Conservation (phyloP, 2,329 filamentous ascomycete genomes). For the Cladophialophora exuberans region DNA sequence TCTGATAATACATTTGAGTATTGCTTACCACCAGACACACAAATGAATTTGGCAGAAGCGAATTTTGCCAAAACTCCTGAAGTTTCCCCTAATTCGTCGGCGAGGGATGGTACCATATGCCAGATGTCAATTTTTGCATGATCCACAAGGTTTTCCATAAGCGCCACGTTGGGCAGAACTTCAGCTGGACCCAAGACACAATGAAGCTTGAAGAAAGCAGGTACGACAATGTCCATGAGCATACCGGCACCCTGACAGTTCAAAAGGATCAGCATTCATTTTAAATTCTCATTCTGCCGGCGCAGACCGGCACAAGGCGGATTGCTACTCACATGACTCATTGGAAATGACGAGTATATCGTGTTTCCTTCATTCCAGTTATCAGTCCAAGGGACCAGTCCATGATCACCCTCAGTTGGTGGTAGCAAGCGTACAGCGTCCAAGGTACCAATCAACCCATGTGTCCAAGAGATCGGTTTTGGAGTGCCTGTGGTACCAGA, state of each 20-base stretch:
- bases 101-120: not conserved
- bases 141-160: not conserved
- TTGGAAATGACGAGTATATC: constrained; percentile 12
- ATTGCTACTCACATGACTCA: constrained; percentile 5
- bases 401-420: constrained; percentile 1
- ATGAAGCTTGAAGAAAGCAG: not conserved
- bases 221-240: constrained; percentile 1
- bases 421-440: constrained; percentile 15
- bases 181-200: not conserved
- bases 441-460: constrained; percentile 12
- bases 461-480: constrained; percentile 39
- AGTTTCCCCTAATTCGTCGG: not conserved
- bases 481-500: constrained; percentile 44
- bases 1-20: not conserved
- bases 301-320: not conserved
- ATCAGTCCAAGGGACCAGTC: constrained; percentile 7
- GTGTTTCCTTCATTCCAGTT: constrained; percentile 10
- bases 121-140: constrained; percentile 2
- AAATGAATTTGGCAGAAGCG: not conserved
- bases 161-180: not conserved
- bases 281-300: no score
- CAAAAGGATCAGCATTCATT: not conserved
- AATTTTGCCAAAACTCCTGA: not conserved
- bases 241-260: not conserved
- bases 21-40: constrained; percentile 1